phyloP scores from a whole-genome alignment of 495 filamentous ascomycete genomes.

The Thermothielavioides terrestris region DNA sequence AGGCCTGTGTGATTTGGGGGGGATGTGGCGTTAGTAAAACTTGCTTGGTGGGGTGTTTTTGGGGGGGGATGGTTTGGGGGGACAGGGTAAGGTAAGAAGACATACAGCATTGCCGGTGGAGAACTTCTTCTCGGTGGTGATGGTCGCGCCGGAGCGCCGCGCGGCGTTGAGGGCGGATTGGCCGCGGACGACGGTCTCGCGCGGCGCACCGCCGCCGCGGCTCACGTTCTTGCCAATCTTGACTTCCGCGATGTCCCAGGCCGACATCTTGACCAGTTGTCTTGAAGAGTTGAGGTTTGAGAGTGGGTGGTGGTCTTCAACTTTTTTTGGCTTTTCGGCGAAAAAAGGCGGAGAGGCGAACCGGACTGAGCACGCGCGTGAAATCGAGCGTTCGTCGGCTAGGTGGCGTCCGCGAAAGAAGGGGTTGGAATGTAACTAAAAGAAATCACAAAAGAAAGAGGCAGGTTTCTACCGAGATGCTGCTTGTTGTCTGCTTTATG shows the following conservation, averaged over 20 bases:
- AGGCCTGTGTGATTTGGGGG: slow-evolving; percentile 32
- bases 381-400: no score
- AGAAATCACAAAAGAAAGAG: background rate
- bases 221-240: slow-evolving; percentile 84
- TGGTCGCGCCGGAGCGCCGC: slow-evolving; percentile 62
- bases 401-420: background rate
- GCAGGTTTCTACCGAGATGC: background rate
- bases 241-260: slow-evolving; percentile 70
- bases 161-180: slow-evolving; percentile 86
- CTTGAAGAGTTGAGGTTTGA: background rate
- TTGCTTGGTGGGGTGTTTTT: background rate
- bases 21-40: background rate
- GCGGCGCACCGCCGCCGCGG: slow-evolving; percentile 50
- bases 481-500: background rate
- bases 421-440: background rate
- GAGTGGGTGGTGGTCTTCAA: no score
- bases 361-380: background rate
- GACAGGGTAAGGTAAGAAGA: slow-evolving; percentile 10
- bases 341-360: background rate
- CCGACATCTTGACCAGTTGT: slow-evolving; percentile 44
- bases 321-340: no score
- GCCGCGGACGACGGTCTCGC: slow-evolving; percentile 82
- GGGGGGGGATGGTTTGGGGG: background rate
- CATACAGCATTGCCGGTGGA: slow-evolving; percentile 67
- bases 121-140: slow-evolving; percentile 92